Evolutionary conservation across 306 rosid species (phyloP).

Genomic region (Cicer yamashitae): DNA sequence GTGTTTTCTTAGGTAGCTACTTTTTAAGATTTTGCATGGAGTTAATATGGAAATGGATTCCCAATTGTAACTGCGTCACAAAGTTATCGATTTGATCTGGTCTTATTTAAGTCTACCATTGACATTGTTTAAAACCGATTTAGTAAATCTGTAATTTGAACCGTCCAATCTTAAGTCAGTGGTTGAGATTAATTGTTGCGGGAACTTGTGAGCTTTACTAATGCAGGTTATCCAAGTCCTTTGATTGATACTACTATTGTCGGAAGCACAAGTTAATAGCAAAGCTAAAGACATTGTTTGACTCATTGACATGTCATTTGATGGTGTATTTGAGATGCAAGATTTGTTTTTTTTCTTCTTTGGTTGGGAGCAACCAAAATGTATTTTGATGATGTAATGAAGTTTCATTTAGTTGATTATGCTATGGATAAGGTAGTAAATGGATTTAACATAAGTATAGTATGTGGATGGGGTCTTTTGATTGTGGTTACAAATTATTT

Average conservation of each 20-base stretch:
- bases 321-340: constrained; percentile 27
- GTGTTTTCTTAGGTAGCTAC: constrained; percentile 57
- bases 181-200: too few species aligned
- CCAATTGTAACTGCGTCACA: too few species aligned
- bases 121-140: too few species aligned
- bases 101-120: too few species aligned
- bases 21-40: constrained; percentile 47
- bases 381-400: constrained; percentile 39
- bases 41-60: neutral
- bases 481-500: constrained; percentile 14
- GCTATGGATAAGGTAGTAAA: constrained; percentile 23
- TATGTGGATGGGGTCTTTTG: constrained; percentile 8
- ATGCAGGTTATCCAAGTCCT: too few species aligned
- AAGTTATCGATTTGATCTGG: too few species aligned
- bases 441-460: constrained; percentile 21
- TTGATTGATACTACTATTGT: neutral
- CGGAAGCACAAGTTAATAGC: constrained; percentile 39
- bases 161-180: too few species aligned
- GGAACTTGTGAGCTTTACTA: too few species aligned
- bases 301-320: constrained; percentile 24
- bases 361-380: constrained; percentile 21
- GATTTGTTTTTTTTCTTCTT: neutral
- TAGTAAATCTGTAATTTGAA: too few species aligned
- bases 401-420: constrained; percentile 38
- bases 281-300: constrained; percentile 34